phyloP scores from a whole-genome alignment of 2,329 filamentous ascomycete genomes.

The Malbranchea cinnamomea region DNA sequence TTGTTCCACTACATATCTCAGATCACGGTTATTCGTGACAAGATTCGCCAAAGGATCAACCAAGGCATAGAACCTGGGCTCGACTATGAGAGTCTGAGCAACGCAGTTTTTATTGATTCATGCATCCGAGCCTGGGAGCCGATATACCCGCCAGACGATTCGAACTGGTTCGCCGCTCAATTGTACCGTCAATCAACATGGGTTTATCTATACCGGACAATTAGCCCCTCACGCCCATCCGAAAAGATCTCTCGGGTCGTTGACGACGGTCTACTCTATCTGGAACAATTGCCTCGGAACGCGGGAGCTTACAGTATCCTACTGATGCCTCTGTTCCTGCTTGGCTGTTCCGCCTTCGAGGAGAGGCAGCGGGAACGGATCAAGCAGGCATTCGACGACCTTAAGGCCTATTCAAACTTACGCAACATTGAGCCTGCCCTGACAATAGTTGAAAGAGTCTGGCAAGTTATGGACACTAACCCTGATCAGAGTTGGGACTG shows the following conservation, averaged over 20 bases:
- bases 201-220: slow-evolving; percentile 49
- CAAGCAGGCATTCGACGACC: slow-evolving; percentile 36
- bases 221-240: slow-evolving; percentile 40
- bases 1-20: slow-evolving; percentile 65
- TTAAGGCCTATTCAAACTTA: slow-evolving; percentile 41
- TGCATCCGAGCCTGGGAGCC: slow-evolving; percentile 63
- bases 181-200: slow-evolving; percentile 48
- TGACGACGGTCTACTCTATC: slow-evolving; percentile 41
- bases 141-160: slow-evolving; percentile 34
- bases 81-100: slow-evolving; percentile 57
- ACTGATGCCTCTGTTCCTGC: slow-evolving; percentile 45
- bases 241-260: slow-evolving; percentile 42
- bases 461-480: slow-evolving; percentile 44
- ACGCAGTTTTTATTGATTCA: slow-evolving; percentile 60
- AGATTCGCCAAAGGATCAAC: slow-evolving; percentile 53
- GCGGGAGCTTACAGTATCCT: slow-evolving; percentile 43
- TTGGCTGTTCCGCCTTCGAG: slow-evolving; percentile 46
- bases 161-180: slow-evolving; percentile 42
- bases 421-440: slow-evolving; percentile 44
- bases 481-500: slow-evolving; percentile 47
- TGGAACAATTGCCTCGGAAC: slow-evolving; percentile 40
- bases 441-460: slow-evolving; percentile 41
- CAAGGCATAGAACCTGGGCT: slow-evolving; percentile 50
- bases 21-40: slow-evolving; percentile 63
- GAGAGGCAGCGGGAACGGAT: slow-evolving; percentile 41